phyloP scores from a whole-genome alignment of 106 monocot genomes.

The Gastrodia elata region DNA sequence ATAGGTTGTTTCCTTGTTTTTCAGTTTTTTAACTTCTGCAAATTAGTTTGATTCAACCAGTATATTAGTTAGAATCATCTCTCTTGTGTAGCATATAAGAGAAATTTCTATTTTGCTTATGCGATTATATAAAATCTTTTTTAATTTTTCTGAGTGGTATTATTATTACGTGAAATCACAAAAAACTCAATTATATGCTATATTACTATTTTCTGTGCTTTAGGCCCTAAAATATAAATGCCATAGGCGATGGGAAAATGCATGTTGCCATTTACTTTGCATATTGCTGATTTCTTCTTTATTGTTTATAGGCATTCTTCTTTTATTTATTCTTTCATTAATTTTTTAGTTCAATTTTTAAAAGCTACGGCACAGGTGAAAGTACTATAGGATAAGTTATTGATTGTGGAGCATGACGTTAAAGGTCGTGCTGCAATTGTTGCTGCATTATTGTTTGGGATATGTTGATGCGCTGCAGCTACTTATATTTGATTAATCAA shows the following conservation, averaged over 20 bases:
- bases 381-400: no score
- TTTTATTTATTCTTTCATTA: background rate
- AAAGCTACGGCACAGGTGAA: no score
- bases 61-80: background rate
- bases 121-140: background rate
- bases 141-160: background rate
- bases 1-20: background rate
- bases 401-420: no score
- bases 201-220: background rate
- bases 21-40: background rate
- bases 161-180: background rate
- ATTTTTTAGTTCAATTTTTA: background rate
- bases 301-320: background rate
- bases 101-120: background rate
- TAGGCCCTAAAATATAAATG: background rate
- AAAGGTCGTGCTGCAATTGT: no score
- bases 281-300: background rate
- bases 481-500: no score
- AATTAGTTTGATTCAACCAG: background rate
- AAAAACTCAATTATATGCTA: background rate
- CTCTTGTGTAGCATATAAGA: background rate
- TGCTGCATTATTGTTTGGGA: no score
- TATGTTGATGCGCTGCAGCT: no score
- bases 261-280: background rate
- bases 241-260: background rate